Percentiles rank a stretch among this genome's conserved stretches.
These are phyloP conservation scores for Salix koriyanagi DNA, from an alignment of 345 rosid species.

Conservation along the genomic window DNA sequence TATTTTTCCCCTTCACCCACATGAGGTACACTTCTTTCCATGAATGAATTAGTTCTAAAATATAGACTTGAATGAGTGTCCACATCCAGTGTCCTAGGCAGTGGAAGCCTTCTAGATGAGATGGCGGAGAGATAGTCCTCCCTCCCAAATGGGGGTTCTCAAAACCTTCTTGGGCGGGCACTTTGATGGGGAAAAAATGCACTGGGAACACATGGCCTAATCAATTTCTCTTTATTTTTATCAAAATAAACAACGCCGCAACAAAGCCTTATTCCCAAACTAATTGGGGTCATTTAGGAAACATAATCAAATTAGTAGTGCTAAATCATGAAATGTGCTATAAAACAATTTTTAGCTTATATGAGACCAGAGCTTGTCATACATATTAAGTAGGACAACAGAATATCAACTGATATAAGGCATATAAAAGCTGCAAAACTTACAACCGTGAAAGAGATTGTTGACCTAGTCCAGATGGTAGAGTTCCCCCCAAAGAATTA, in stretches of 20 bases:
- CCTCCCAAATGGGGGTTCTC: neutral
- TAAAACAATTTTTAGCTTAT: neutral
- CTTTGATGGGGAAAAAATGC: neutral
- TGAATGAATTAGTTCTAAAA: neutral
- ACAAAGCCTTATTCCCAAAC: neutral
- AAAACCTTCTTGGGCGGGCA: neutral
- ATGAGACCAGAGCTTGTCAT: neutral
- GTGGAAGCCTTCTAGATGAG: neutral
- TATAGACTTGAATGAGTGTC: neutral
- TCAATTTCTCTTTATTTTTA: neutral
- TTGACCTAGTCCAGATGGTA: constrained; percentile 79
- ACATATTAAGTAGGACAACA: neutral
- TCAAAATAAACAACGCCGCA: neutral
- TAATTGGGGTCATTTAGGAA: neutral
- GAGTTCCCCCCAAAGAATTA: constrained; percentile 62
- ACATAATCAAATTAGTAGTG: neutral
- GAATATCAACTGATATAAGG: neutral
- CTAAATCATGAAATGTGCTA: neutral
- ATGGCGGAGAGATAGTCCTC: neutral
- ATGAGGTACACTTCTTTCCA: neutral
- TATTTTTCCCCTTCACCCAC: neutral
- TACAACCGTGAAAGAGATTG: constrained; percentile 68
- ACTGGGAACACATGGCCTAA: neutral
- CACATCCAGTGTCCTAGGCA: neutral
- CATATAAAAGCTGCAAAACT: constrained; percentile 27